Evolutionary conservation across 345 rosid genomes (phyloP), one percentile per base, ranked within the genome.

Genomic region (Bretschneidera sinensis): DNA sequence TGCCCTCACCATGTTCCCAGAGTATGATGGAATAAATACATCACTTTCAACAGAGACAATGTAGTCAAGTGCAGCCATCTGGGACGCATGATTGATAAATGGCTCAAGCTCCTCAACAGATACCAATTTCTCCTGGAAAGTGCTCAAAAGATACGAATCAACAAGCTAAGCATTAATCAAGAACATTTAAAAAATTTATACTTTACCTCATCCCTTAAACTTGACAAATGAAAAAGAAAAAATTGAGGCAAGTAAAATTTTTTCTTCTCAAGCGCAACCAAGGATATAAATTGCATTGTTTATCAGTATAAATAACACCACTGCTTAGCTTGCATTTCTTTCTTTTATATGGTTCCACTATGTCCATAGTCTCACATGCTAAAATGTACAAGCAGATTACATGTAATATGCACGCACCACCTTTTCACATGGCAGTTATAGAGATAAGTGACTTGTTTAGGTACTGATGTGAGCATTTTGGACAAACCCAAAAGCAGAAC

Each of bases 1-100:
- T 61, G 95, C 95, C 72, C 87, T 85, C 0, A 95, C 98, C 98
- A 92, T 89, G 81, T 92, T 89, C 20, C 98, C 98, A n/a, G 89
- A 83, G 76, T 83, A 87, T 1, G 98, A 76, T 0, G 95, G 91
- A 66, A 92, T 78, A 67, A 92, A 92, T 24, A 89, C 91, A 75
- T 87, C 95, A 75, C 98, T 92, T 71, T 83, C 92, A 21, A 87
- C 69, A 0, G 97, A 85, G 39, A 92, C 96, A 77, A 89, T 85
- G 76, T 92, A 92, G 75, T 92, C 98, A 59, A 92, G 92, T 19
- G 95, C 98, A 59, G 98, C 98, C 92, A 88, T 74, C 70, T 92
- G 98, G 62, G 98, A 85, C 24, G 90, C 77, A 67, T 92, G 92
- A 68, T 82, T 70, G 62, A 45, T 65, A 69, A 89, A 89, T 8